phyloP scores from a whole-genome alignment of 768 basidiomycete genomes.

The Suillus subalutaceus region DNA sequence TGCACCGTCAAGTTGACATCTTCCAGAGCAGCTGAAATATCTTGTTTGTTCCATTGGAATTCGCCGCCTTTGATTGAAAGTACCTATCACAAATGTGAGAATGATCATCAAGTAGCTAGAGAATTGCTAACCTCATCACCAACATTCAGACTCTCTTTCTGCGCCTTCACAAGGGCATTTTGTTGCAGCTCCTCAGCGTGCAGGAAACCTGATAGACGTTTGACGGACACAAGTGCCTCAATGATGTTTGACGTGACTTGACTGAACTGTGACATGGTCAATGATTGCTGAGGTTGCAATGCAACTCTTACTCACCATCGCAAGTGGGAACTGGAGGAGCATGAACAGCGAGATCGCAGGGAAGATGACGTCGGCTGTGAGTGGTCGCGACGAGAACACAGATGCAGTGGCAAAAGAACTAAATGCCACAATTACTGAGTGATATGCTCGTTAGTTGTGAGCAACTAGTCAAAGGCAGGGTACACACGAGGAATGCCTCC shows the following conservation, averaged over 20 bases:
- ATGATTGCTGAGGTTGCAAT: not conserved
- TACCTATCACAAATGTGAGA: constrained; percentile 39
- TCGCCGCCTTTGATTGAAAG: constrained; percentile 75
- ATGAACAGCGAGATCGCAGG: constrained; percentile 93
- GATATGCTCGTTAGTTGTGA: constrained; percentile 6
- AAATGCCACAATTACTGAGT: constrained; percentile 70
- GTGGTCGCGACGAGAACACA: constrained; percentile 56
- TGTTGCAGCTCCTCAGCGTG: constrained; percentile 76
- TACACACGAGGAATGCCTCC: constrained; percentile 59
- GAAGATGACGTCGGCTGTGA: constrained; percentile 93
- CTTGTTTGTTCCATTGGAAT: constrained; percentile 74
- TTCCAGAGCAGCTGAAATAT: constrained; percentile 65
- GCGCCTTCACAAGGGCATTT: constrained; percentile 66
- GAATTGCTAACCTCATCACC: constrained; percentile 58
- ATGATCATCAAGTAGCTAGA: not conserved
- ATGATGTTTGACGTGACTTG: constrained; percentile 81
- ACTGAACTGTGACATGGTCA: constrained; percentile 49
- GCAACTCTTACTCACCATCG: constrained; percentile 57
- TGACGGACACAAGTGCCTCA: constrained; percentile 83
- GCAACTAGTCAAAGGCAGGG: not conserved
- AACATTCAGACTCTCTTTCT: constrained; percentile 41
- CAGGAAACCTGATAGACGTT: constrained; percentile 77
- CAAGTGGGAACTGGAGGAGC: constrained; percentile 84
- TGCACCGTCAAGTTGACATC: constrained; percentile 72
- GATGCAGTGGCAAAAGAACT: constrained; percentile 82